Conservation (phyloP, 768 basidiomycete species). For the Psilocybe subaeruginosa region DNA sequence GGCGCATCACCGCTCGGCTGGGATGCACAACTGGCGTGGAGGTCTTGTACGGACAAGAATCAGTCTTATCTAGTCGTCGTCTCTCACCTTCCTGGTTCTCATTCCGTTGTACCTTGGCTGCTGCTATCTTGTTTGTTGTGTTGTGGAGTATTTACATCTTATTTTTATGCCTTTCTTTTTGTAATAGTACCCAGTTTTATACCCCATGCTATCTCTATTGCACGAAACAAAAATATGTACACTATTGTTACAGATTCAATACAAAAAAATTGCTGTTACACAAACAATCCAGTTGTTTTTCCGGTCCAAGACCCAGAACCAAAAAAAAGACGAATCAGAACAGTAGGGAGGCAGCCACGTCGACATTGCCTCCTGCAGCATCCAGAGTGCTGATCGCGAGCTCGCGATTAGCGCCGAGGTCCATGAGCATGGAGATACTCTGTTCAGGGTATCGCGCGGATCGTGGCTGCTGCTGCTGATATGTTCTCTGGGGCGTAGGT, state of each 20-base stretch:
- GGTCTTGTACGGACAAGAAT: slow-evolving; percentile 80
- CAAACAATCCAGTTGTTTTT: neutral
- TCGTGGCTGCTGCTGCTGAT: slow-evolving; percentile 21
- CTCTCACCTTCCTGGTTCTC: slow-evolving; percentile 7
- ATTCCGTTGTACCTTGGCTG: slow-evolving; percentile 6
- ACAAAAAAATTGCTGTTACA: neutral
- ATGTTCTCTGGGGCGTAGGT: slow-evolving; percentile 20
- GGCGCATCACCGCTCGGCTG: slow-evolving; percentile 79
- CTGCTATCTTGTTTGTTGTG: neutral
- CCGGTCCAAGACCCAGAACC: neutral
- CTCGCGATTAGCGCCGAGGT: slow-evolving; percentile 77
- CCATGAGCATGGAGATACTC: slow-evolving; percentile 66
- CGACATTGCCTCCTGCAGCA: slow-evolving; percentile 84
- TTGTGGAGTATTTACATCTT: slow-evolving; percentile 5
- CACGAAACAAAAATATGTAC: slow-evolving; percentile 9
- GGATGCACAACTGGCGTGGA: slow-evolving; percentile 89
- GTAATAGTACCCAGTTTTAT: neutral
- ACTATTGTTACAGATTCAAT: slow-evolving; percentile 16
- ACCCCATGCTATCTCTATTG: slow-evolving; percentile 4
- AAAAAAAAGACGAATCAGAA: slow-evolving; percentile 46
- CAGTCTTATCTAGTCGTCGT: slow-evolving; percentile 64
- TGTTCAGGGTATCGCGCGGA: slow-evolving; percentile 53
- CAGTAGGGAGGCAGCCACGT: slow-evolving; percentile 85
- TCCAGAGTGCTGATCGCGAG: slow-evolving; percentile 76
- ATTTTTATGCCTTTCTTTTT: neutral